phyloP scores from a whole-genome alignment of 1,284 basidiomycete species.

The Tremellales sp. region DNA sequence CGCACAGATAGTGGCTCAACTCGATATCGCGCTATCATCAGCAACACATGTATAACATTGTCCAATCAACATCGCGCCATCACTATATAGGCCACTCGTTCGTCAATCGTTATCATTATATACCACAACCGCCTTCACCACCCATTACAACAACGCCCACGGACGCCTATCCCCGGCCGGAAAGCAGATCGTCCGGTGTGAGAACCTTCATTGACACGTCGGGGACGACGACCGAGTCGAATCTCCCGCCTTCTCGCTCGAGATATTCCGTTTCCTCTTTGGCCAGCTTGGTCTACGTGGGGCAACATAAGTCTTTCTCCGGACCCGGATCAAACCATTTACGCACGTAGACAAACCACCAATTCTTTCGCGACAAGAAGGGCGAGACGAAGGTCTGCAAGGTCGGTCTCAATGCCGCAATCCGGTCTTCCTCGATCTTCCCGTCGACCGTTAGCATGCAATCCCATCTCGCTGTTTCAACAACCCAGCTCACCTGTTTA shows the following conservation, averaged over 20 bases:
- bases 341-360: conserved; percentile 34
- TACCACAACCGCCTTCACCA: too few species aligned
- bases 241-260: conserved; percentile 44
- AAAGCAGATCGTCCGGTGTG: conserved; percentile 8
- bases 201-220: conserved; percentile 18
- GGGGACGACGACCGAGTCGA: conserved; percentile 21
- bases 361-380: conserved; percentile 32
- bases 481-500: conserved; percentile 27
- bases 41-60: too few species aligned
- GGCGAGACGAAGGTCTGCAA: conserved; percentile 29
- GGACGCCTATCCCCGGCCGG: too few species aligned
- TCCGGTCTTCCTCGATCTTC: conserved; percentile 28
- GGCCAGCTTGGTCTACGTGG: conserved; percentile 21
- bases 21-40: too few species aligned
- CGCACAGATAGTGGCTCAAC: too few species aligned
- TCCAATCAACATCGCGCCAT: too few species aligned
- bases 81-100: too few species aligned
- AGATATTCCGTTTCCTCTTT: conserved; percentile 44
- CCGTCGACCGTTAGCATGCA: background rate
- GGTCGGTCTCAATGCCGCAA: conserved; percentile 29
- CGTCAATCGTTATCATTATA: too few species aligned
- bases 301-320: background rate
- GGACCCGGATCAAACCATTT: too few species aligned
- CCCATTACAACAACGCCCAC: too few species aligned
- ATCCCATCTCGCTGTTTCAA: background rate